Evolutionary conservation across 306 rosid genomes (phyloP).

Genomic region (Dalbergia cochinchinensis): DNA sequence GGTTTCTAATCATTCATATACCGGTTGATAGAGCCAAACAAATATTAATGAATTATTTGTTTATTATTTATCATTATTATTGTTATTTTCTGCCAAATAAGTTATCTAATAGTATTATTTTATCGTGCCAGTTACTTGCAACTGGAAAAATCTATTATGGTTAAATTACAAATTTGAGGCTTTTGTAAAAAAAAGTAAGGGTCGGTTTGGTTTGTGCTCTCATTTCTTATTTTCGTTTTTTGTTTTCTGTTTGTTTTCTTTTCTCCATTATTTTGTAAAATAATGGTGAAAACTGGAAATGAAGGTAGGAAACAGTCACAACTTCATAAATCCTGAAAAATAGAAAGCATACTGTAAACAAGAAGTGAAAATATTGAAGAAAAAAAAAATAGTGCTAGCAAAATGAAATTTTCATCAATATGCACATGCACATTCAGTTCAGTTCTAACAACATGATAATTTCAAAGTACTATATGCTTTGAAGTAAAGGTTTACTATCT

Average conservation of each 20-base stretch:
- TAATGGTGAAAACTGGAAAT: too few species aligned
- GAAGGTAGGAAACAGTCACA: too few species aligned
- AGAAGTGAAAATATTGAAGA: too few species aligned
- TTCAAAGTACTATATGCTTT: background rate
- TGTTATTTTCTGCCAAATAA: conserved; percentile 25
- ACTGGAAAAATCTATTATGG: conserved; percentile 5
- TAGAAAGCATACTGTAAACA: too few species aligned
- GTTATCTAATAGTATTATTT: conserved; percentile 14
- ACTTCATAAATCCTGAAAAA: too few species aligned
- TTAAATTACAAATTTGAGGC: conserved; percentile 16
- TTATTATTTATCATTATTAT: background rate
- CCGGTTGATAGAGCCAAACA: conserved; percentile 22
- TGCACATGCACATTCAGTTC: too few species aligned
- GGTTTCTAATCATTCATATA: conserved; percentile 26
- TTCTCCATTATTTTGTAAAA: too few species aligned
- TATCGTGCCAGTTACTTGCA: conserved; percentile 31
- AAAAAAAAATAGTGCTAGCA: too few species aligned
- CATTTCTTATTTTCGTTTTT: too few species aligned
- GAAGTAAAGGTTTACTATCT: background rate
- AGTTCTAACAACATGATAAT: background rate
- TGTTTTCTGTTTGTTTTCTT: too few species aligned
- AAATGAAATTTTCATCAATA: too few species aligned
- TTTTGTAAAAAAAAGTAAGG: background rate
- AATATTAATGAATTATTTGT: conserved; percentile 15
- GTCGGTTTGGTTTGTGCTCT: too few species aligned